A percentile compares a stretch with the other conserved stretches of the same genome.
These are phyloP conservation scores for Tarenaya hassleriana DNA, from an alignment of 345 rosid genomes.

Conservation along the genomic window DNA sequence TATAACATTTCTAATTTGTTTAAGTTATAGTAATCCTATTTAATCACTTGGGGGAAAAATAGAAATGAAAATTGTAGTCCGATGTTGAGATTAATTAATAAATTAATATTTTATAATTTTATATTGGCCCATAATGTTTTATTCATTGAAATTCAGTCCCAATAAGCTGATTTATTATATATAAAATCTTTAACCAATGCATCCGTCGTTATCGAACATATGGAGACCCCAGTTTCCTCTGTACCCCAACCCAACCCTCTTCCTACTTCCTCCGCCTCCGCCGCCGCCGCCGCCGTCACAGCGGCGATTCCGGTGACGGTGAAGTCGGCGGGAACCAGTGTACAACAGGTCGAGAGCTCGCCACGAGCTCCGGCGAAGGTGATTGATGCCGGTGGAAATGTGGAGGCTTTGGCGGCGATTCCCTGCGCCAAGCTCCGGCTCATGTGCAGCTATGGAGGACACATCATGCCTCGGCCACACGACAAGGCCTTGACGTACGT, in stretches of 20 bases:
- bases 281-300: conserved; percentile 20
- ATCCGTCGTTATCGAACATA: conserved; percentile 17
- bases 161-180: neutral
- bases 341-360: conserved; percentile 39
- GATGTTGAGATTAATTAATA: neutral
- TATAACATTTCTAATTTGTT: no score
- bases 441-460: conserved; percentile 87
- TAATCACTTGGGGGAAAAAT: no score
- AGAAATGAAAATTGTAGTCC: no score
- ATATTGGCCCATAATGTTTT: neutral
- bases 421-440: conserved; percentile 70
- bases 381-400: conserved; percentile 25
- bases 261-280: conserved; percentile 12
- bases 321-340: conserved; percentile 28
- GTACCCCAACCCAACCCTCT: conserved; percentile 21
- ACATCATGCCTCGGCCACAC: conserved; percentile 87
- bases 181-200: conserved; percentile 14
- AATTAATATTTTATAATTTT: neutral
- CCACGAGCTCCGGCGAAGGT: conserved; percentile 33
- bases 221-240: conserved; percentile 29
- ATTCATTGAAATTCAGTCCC: no score
- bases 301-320: conserved; percentile 20
- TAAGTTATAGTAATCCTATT: no score
- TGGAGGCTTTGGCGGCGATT: conserved; percentile 44
- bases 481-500: conserved; percentile 70